Evolutionary conservation across 1,284 basidiomycete species (phyloP).

Genomic region (Polyporus tsugae): DNA sequence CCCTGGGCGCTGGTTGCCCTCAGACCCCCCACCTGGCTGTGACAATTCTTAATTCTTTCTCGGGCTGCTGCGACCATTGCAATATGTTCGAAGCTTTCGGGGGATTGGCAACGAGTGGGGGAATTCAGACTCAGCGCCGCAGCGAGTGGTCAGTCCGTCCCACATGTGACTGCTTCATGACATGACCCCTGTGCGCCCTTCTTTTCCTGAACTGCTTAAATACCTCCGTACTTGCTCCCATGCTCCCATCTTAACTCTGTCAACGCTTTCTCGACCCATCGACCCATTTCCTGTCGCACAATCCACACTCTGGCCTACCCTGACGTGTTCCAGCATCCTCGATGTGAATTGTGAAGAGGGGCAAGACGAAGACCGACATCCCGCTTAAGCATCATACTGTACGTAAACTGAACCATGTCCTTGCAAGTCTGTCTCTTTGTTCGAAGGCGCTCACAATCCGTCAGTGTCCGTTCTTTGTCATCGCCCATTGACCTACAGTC

Average conservation of each 20-base stretch:
- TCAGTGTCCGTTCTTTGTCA: too few species aligned
- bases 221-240: conserved; percentile 3
- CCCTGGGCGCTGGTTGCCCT: background rate
- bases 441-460: background rate
- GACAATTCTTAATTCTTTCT: background rate
- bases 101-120: background rate
- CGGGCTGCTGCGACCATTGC: background rate
- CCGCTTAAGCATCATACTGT: background rate
- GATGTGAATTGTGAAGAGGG: too few species aligned
- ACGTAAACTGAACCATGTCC: background rate
- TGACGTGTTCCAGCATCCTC: too few species aligned
- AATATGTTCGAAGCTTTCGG: background rate
- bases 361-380: background rate
- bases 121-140: conserved; percentile 5
- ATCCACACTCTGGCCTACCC: too few species aligned
- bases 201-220: conserved; percentile 6
- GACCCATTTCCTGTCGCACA: background rate
- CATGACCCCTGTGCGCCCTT: conserved; percentile 10
- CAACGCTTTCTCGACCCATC: background rate
- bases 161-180: conserved; percentile 6
- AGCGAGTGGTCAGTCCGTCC: background rate
- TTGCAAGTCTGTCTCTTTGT: background rate
- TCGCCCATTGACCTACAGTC: too few species aligned
- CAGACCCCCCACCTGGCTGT: background rate
- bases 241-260: background rate